These are phyloP conservation scores for Neurospora tetraspora DNA, from an alignment of 495 filamentous ascomycete genomes.

Conservation along the genomic window DNA sequence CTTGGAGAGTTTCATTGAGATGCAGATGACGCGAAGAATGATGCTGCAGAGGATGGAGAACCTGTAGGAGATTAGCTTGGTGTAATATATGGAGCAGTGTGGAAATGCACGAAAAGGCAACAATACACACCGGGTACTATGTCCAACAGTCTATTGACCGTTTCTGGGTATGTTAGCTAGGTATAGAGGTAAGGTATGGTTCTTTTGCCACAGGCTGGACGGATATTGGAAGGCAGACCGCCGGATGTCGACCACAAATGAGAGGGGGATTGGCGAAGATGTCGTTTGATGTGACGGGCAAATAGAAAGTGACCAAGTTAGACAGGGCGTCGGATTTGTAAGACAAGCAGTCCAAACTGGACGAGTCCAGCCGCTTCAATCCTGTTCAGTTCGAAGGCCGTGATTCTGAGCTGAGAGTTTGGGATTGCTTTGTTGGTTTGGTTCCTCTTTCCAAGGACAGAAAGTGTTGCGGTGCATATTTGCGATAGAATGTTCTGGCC, in stretches of 20 bases:
- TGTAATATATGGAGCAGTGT: not conserved
- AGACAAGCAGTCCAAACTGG: not conserved
- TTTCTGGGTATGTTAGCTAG: not conserved
- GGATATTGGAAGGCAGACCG: not conserved
- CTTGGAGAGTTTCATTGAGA: not conserved
- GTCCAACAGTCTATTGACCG: not conserved
- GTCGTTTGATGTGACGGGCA: not conserved
- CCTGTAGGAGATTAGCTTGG: not conserved
- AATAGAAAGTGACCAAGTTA: not conserved
- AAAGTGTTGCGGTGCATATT: not conserved
- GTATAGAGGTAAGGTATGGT: not conserved
- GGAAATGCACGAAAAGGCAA: not conserved
- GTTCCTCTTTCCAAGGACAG: not conserved
- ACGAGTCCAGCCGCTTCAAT: not conserved
- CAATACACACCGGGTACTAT: not conserved
- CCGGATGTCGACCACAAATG: not conserved
- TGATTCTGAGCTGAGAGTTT: not conserved
- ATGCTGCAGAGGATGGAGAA: not conserved
- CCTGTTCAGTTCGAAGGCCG: not conserved
- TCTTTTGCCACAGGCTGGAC: not conserved
- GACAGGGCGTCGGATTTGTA: not conserved
- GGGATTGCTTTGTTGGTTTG: not conserved
- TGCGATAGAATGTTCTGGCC: not conserved
- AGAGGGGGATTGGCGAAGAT: not conserved
- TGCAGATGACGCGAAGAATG: not conserved